These are phyloP conservation scores for Termitomyces sp. DNA, from an alignment of 768 basidiomycete species.

Conservation along the genomic window DNA sequence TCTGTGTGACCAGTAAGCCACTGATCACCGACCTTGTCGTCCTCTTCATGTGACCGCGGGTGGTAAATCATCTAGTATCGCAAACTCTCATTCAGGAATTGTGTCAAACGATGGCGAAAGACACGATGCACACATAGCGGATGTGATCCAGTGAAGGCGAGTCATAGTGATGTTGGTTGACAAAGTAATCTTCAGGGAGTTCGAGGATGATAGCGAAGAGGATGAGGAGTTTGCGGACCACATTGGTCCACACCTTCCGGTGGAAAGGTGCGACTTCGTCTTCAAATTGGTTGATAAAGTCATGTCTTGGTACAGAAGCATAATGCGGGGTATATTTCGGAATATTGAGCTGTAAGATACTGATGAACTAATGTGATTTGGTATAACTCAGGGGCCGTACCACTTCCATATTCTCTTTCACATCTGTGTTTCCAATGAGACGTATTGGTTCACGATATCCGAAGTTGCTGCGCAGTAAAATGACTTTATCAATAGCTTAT, in stretches of 20 bases:
- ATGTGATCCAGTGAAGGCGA: slow-evolving; percentile 26
- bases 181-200: slow-evolving; percentile 38
- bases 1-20: slow-evolving; percentile 45
- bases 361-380: neutral
- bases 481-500: neutral
- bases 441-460: slow-evolving; percentile 30
- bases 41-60: slow-evolving; percentile 33
- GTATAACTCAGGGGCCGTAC: neutral
- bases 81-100: neutral
- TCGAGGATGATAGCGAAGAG: slow-evolving; percentile 37
- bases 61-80: slow-evolving; percentile 26
- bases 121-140: slow-evolving; percentile 18
- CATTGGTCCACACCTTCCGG: slow-evolving; percentile 23
- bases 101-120: neutral
- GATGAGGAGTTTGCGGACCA: slow-evolving; percentile 22
- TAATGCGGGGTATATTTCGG: slow-evolving; percentile 25
- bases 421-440: slow-evolving; percentile 24
- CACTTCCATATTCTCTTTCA: slow-evolving; percentile 33
- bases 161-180: slow-evolving; percentile 33
- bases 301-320: slow-evolving; percentile 15
- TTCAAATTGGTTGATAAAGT: slow-evolving; percentile 21
- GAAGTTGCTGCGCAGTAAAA: slow-evolving; percentile 18
- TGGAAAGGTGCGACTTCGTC: slow-evolving; percentile 24
- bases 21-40: slow-evolving; percentile 32
- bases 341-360: slow-evolving; percentile 21